Conservation (phyloP, 2,329 filamentous ascomycete genomes). For the Leptographium procerum region DNA sequence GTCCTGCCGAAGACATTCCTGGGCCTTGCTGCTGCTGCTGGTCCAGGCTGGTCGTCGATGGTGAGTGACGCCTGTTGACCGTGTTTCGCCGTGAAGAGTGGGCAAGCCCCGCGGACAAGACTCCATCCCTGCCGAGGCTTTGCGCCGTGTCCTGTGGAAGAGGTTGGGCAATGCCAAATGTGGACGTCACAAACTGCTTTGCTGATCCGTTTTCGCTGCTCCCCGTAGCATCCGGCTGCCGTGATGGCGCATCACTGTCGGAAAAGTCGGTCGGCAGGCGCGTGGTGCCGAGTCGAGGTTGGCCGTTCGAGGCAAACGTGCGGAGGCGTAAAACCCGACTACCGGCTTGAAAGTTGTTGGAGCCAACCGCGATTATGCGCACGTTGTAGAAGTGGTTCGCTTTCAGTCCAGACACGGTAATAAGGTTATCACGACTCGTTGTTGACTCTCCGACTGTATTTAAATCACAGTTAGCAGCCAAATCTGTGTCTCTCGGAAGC, state of each 20-base stretch:
- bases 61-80: constrained; percentile 64
- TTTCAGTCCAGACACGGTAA: constrained; percentile 78
- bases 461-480: constrained; percentile 3
- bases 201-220: constrained; percentile 33
- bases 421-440: constrained; percentile 68
- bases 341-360: constrained; percentile 83
- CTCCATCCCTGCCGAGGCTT: constrained; percentile 54
- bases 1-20: background rate
- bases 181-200: constrained; percentile 10
- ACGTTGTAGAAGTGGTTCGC: constrained; percentile 89
- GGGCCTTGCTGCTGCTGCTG: constrained; percentile 20
- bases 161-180: constrained; percentile 9
- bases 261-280: constrained; percentile 45
- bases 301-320: constrained; percentile 57
- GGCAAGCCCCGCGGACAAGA: constrained; percentile 18
- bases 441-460: constrained; percentile 67
- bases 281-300: constrained; percentile 46
- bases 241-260: constrained; percentile 35
- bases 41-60: constrained; percentile 50
- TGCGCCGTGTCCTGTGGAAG: constrained; percentile 19
- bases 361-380: constrained; percentile 80
- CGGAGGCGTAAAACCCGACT: constrained; percentile 76
- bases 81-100: constrained; percentile 47
- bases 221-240: constrained; percentile 30
- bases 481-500: background rate